These are phyloP conservation scores for Termitomyces sp. DNA, from an alignment of 768 basidiomycete species.

Conservation along the genomic window DNA sequence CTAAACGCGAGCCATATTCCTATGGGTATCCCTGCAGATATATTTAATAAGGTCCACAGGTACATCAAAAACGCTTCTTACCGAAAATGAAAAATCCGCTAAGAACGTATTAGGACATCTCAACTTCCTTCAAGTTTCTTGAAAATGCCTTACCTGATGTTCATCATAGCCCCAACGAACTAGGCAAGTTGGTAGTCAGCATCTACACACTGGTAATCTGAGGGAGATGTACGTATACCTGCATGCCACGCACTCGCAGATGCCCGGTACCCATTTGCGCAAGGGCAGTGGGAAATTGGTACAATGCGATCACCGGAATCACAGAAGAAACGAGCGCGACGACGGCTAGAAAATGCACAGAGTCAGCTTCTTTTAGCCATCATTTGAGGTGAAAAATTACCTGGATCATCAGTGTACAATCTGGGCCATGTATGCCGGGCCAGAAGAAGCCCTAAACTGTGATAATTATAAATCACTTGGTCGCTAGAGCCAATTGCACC, in stretches of 20 bases:
- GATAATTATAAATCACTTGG: neutral
- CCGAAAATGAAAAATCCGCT: neutral
- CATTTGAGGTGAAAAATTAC: slow-evolving; percentile 25
- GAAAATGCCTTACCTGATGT: slow-evolving; percentile 48
- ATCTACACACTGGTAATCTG: neutral
- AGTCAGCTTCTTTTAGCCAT: neutral
- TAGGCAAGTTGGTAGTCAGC: slow-evolving; percentile 20
- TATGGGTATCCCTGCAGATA: neutral
- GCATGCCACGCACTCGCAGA: slow-evolving; percentile 77
- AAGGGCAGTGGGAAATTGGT: slow-evolving; percentile 81
- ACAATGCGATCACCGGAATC: slow-evolving; percentile 68
- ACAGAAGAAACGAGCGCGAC: slow-evolving; percentile 60
- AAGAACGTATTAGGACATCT: neutral
- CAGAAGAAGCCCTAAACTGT: neutral
- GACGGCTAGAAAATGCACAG: slow-evolving; percentile 33
- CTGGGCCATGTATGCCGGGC: slow-evolving; percentile 44
- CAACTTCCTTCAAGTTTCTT: neutral
- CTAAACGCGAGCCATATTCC: slow-evolving; percentile 2
- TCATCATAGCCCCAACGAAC: slow-evolving; percentile 71
- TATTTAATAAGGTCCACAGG: neutral
- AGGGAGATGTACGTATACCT: slow-evolving; percentile 31
- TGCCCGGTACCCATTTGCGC: slow-evolving; percentile 66
- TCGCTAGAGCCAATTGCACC: neutral
- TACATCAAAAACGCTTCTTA: neutral
- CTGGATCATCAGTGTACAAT: slow-evolving; percentile 66